Conservation (phyloP, 345 rosid genomes). For the Citrus cavaleriei region DNA sequence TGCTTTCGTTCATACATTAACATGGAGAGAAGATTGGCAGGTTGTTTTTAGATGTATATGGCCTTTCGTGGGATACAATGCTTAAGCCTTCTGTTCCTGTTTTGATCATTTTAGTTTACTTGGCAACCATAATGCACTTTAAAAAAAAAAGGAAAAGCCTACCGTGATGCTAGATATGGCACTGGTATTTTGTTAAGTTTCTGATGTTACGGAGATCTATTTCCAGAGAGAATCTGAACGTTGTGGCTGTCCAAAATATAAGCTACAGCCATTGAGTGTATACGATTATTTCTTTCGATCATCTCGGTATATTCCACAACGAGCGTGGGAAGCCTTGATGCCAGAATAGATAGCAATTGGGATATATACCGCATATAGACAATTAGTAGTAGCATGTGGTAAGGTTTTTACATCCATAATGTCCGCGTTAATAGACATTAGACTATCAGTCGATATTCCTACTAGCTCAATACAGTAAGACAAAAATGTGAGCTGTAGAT, state of each 20-base stretch:
- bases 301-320: too few relatives aligned
- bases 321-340: too few relatives aligned
- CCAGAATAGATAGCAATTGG: too few relatives aligned
- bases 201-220: not conserved
- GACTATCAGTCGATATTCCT: not conserved
- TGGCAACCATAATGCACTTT: too few relatives aligned
- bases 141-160: too few relatives aligned
- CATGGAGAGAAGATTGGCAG: too few relatives aligned
- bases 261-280: too few relatives aligned
- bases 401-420: not conserved
- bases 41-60: not conserved
- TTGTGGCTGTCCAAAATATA: too few relatives aligned
- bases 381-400: not conserved
- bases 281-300: too few relatives aligned
- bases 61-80: not conserved
- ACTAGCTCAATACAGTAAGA: not conserved
- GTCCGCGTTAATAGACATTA: not conserved
- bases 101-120: not conserved
- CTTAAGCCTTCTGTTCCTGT: too few relatives aligned
- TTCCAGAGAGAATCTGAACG: not conserved
- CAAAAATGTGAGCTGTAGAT: not conserved
- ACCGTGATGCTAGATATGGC: not conserved
- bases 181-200: not conserved
- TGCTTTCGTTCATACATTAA: not conserved
- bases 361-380: not conserved